A percentile compares a stretch with the other conserved stretches of the same genome.
Conservation (phyloP, 2,329 filamentous ascomycete genomes). For the Aspergillus vadensis region DNA sequence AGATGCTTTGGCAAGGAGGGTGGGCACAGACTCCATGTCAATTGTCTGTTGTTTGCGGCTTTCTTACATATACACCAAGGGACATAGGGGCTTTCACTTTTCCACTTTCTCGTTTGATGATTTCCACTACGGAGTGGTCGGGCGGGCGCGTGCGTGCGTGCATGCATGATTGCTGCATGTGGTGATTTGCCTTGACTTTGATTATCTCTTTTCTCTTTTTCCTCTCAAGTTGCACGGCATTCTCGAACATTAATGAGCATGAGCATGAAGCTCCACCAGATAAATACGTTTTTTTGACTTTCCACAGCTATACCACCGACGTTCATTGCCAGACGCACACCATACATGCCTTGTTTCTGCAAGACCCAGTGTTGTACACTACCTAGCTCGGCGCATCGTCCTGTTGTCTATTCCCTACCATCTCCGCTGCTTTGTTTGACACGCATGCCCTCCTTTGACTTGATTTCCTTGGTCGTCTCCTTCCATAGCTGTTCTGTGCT, state of each 20-base stretch:
- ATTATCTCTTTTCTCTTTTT: conserved; percentile 22
- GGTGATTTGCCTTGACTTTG: conserved; percentile 17
- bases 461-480: conserved; percentile 19
- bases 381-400: conserved; percentile 28
- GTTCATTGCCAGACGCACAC: conserved; percentile 22
- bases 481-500: conserved; percentile 16
- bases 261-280: conserved; percentile 28
- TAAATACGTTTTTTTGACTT: conserved; percentile 24
- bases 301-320: conserved; percentile 26
- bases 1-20: conserved; percentile 21
- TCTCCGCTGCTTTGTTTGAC: conserved; percentile 23
- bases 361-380: conserved; percentile 41
- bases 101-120: conserved; percentile 26
- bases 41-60: conserved; percentile 37
- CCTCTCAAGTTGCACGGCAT: conserved; percentile 22
- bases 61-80: conserved; percentile 42
- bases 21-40: conserved; percentile 23
- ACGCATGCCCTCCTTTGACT: conserved; percentile 26
- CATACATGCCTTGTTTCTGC: conserved; percentile 30
- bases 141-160: conserved; percentile 17
- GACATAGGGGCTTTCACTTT: conserved; percentile 38
- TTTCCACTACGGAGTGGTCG: conserved; percentile 29
- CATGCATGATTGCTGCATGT: conserved; percentile 20
- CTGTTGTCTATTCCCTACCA: conserved; percentile 26
- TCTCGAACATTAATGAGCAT: conserved; percentile 31